These are phyloP conservation scores for Chaetomiaceae sp. DNA, from an alignment of 2,329 filamentous ascomycete species.

Conservation along the genomic window DNA sequence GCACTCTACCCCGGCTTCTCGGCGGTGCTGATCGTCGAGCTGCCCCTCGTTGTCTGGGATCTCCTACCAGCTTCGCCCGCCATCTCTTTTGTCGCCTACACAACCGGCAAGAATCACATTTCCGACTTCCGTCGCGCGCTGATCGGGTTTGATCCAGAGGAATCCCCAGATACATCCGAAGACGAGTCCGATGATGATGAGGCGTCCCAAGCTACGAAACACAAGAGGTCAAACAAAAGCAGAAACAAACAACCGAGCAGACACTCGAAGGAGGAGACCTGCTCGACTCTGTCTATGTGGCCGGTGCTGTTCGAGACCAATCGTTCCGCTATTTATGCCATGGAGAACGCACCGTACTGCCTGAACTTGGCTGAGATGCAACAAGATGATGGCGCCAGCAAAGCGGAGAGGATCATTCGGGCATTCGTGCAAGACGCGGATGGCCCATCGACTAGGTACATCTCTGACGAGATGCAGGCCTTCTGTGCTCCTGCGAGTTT, in stretches of 20 bases:
- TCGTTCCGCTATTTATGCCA: background rate
- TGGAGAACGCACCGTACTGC: conserved; percentile 9
- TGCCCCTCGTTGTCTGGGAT: conserved; percentile 22
- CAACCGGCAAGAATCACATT: conserved; percentile 6
- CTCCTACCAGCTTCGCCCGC: conserved; percentile 24
- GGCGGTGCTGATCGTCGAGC: conserved; percentile 9
- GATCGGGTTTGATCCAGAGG: background rate
- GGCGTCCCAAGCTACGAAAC: background rate
- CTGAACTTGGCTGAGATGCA: conserved; percentile 9
- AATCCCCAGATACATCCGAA: background rate
- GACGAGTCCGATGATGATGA: background rate
- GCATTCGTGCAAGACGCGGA: conserved; percentile 9
- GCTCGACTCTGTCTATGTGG: background rate
- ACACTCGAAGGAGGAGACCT: background rate
- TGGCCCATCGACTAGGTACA: conserved; percentile 9
- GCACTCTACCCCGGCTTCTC: conserved; percentile 16
- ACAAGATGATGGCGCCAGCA: background rate
- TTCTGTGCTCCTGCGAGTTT: conserved; percentile 13
- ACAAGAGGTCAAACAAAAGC: background rate
- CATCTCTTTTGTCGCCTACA: conserved; percentile 37
- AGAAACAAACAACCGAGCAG: background rate
- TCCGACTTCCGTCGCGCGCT: conserved; percentile 2
- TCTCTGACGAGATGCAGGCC: conserved; percentile 13
- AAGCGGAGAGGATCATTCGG: conserved; percentile 9
- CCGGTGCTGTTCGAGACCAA: background rate